Evolutionary conservation across 1,284 basidiomycete species (phyloP).

Genomic region (Rhodotorula sp.): DNA sequence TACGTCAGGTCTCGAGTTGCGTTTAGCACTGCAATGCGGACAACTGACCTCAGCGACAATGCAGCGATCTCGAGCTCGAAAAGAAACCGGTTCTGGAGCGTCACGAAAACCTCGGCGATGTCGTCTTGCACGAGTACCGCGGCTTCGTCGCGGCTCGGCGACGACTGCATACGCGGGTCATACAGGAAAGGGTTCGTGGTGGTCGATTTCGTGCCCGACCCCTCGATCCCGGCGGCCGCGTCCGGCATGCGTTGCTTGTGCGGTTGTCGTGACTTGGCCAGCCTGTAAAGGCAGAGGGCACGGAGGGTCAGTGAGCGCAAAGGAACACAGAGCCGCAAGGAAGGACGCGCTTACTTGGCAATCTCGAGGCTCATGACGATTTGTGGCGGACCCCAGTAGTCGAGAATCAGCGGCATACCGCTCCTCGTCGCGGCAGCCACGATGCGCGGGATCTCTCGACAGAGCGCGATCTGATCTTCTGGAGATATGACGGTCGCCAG

Average conservation of each 20-base stretch:
- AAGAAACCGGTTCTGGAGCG: constrained; percentile 84
- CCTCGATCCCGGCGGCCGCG: constrained; percentile 22
- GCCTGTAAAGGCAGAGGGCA: constrained; percentile 53
- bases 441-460: constrained; percentile 39
- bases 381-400: constrained; percentile 50
- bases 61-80: constrained; percentile 85
- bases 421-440: constrained; percentile 36
- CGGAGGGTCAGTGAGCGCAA: neutral
- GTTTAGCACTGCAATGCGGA: neutral
- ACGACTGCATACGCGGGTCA: constrained; percentile 65
- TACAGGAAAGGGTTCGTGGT: constrained; percentile 72
- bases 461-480: constrained; percentile 43
- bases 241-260: constrained; percentile 60
- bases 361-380: constrained; percentile 43
- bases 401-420: constrained; percentile 38
- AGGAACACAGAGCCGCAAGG: neutral
- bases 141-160: constrained; percentile 46
- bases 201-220: constrained; percentile 1
- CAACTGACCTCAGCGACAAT: constrained; percentile 70
- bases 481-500: constrained; percentile 45
- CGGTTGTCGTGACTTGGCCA: constrained; percentile 69
- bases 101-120: constrained; percentile 72
- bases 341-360: constrained; percentile 9
- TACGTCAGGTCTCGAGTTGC: constrained; percentile 11
- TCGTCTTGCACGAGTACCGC: constrained; percentile 75